These are phyloP conservation scores for Geosmithia putterillii DNA, from an alignment of 2,329 filamentous ascomycete species.

Conservation along the genomic window DNA sequence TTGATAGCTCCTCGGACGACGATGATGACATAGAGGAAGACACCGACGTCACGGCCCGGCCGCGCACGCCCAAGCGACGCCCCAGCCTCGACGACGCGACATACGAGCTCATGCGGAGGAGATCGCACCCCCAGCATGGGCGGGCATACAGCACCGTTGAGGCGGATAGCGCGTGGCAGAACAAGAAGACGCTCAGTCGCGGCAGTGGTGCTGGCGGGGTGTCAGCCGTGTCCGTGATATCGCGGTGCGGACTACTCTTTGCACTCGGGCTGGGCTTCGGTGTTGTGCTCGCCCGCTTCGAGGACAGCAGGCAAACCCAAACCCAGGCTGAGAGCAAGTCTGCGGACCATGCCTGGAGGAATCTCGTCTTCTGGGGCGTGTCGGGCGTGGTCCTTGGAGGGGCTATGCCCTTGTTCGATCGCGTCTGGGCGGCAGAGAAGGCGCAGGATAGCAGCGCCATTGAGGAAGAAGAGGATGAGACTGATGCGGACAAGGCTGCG, in stretches of 20 bases:
- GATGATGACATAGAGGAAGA: constrained; percentile 35
- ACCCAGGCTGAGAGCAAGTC: constrained; percentile 42
- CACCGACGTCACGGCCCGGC: constrained; percentile 70
- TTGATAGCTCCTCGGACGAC: constrained; percentile 18
- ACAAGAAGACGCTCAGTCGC: too few relatives aligned
- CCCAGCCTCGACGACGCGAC: constrained; percentile 30
- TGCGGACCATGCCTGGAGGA: constrained; percentile 44
- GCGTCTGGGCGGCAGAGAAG: constrained; percentile 47
- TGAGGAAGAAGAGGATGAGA: constrained; percentile 15
- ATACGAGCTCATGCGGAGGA: constrained; percentile 29
- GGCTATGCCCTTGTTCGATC: constrained; percentile 74
- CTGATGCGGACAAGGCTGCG: constrained; percentile 14
- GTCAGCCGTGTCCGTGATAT: constrained; percentile 33
- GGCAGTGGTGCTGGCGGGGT: not conserved
- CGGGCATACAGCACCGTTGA: not conserved
- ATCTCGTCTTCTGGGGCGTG: constrained; percentile 71
- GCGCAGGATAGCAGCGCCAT: not conserved
- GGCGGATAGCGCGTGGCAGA: not conserved
- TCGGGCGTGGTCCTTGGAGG: constrained; percentile 68
- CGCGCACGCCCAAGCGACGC: constrained; percentile 49
- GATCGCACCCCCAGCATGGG: constrained; percentile 19
- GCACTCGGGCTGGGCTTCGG: constrained; percentile 74
- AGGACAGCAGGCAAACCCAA: constrained; percentile 40
- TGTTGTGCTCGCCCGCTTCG: constrained; percentile 66
- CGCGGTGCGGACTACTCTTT: constrained; percentile 58